Base-by-base conservation (phyloP, 805 yeast genomes). In the Ogataea populi-albae region DNA sequence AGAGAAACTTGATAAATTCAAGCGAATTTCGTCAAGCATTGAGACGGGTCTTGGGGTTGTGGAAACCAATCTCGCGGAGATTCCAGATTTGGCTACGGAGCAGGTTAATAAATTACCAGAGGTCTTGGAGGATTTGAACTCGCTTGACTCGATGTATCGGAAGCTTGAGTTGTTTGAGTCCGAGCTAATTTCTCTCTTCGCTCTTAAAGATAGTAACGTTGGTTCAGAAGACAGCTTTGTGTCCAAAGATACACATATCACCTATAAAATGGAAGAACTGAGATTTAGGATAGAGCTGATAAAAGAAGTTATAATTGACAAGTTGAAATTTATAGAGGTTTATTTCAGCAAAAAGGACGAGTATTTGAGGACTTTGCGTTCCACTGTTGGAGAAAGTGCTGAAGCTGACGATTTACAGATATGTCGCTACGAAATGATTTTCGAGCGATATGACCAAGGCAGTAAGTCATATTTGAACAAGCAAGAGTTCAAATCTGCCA, bases 371-470 rank as follows among this genome's bases (percentile, higher is more conserved):
- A 39, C 43, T 3, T 29, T 52, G 33, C 34, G 32, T 17, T 21
- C 40, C 4, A 38, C 46, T 3, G 16, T 40, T 5, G 30, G 37
- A 9, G 20, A 7, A 5, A 32, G 17, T 3, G 14, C 17, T 2
- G 41, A 34, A 4, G 26, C 41, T 4, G 18, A 36, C 17, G 37
- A 37, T 19, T 29, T 47, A 24, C 37, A 40, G 14, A 22, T 64
- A 15, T 69, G 63, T 28, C 72, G 69, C 35, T 67, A 67, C 45
- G 72, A 68, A 41, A 48, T 65, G 4, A 63, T 69, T 11, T 73
- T 73, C 41, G 50, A 69, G 8, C 64, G 62, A 38, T 66, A 66
- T 38, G 63, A 59, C 38, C 55, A 50, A 21, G 60, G 63, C 1
- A 55, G 55, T 30, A 64, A 64, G 37, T 60, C 62, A 24, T 54